Conservation (phyloP, 805 yeast genomes). For the Starmerella powellii region DNA sequence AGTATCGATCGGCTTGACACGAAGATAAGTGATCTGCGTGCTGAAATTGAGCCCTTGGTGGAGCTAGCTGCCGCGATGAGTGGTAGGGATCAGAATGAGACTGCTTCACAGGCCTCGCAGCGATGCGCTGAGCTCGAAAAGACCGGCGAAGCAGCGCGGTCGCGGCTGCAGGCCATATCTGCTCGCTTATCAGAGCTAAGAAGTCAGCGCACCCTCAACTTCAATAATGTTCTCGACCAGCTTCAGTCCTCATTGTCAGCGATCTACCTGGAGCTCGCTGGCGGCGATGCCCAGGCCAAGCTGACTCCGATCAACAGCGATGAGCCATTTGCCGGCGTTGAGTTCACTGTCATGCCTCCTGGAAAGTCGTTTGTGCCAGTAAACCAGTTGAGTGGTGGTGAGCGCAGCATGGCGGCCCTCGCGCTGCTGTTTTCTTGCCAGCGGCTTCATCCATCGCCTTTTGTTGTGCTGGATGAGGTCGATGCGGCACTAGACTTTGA, state of each 20-base stretch:
- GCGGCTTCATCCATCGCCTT: slow-evolving; percentile 84
- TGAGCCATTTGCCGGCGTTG: slow-evolving; percentile 80
- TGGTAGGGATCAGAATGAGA: not conserved
- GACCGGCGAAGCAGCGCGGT: slow-evolving; percentile 8
- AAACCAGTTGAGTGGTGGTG: slow-evolving; percentile 92
- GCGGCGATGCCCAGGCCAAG: slow-evolving; percentile 60
- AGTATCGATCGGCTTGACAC: slow-evolving; percentile 12
- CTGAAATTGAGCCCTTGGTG: slow-evolving; percentile 9
- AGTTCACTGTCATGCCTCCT: slow-evolving; percentile 93
- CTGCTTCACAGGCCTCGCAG: not conserved
- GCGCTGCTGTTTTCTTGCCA: slow-evolving; percentile 87
- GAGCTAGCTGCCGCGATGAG: not conserved
- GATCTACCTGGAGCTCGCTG: slow-evolving; percentile 78
- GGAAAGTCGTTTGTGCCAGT: slow-evolving; percentile 84
- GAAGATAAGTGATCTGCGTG: not conserved
- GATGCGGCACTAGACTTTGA: slow-evolving; percentile 93
- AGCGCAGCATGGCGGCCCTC: slow-evolving; percentile 89
- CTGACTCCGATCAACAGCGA: slow-evolving; percentile 77
- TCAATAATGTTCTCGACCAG: slow-evolving; percentile 65
- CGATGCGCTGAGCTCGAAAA: not conserved
- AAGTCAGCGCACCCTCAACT: slow-evolving; percentile 45
- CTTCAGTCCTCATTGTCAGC: slow-evolving; percentile 59
- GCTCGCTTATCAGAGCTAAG: slow-evolving; percentile 45
- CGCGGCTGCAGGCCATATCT: slow-evolving; percentile 7
- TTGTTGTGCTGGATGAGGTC: slow-evolving; percentile 92